Base-by-base conservation (phyloP, 768 basidiomycete species). In the Agrocybe praecox region DNA sequence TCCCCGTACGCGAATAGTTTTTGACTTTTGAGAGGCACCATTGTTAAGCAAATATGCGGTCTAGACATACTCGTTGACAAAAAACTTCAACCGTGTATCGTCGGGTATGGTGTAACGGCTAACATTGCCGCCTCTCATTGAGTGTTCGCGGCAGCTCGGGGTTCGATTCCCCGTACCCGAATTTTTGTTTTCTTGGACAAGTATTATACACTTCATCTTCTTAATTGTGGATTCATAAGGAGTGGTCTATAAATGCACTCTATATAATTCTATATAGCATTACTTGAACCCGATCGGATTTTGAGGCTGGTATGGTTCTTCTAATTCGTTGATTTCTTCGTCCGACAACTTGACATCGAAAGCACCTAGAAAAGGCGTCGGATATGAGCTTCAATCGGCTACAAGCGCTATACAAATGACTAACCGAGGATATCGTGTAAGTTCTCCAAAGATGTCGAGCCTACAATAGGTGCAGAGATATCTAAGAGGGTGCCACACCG, bases 101-200 rank as follows among this genome's bases (percentile, higher is more conserved):
- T 70, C 69, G 67, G 80, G 72, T 84, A 84, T 83, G 80, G 81
- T 84, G 82, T 83, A 83, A 83, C 69, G 82, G 82, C 79, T 80
- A 83, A 80, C 82, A 82, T 83, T 82, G 74, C 80, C 80, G 81
- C 82, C 81, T 83, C 73, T 82, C 80, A 81, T 69, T 4, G 26
- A 29, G 48, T 23, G 62, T 52, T 63, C 69, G 78, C 79, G 78
- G 76, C 73, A 79, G 78, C 78, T 80, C 79, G 78, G 78, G 78
- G 76, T 79, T 80, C 78, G 78, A 80, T 74, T 79, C 77, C 78
- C 76, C 77, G 78, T 80, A 78, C 69, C 77, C 73, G 76, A 80
- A 77, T 34, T 63, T 68, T 65, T 62, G 12, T 53, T 34, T 65
- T 62, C 14, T 53, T 34, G 26, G 26, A 29, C 4, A 29, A 29